A percentile compares a stretch with the other conserved stretches of the same genome.
Conservation (phyloP, 768 basidiomycete species). For the Mycena crocata region DNA sequence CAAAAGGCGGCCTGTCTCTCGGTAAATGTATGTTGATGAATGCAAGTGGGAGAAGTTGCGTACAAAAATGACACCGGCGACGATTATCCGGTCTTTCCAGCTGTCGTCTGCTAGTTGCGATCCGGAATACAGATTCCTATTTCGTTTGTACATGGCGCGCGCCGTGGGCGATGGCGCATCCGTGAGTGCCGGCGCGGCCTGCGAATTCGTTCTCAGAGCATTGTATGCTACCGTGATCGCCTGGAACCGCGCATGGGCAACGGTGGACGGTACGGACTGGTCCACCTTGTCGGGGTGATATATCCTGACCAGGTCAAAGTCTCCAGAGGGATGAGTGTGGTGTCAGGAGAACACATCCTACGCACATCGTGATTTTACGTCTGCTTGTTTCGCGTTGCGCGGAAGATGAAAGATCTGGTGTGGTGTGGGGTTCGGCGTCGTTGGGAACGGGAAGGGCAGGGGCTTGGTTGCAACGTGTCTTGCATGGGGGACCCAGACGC, state of each 20-base stretch:
- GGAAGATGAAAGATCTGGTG: conserved; percentile 76
- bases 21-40: background rate
- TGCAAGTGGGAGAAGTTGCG: conserved; percentile 31
- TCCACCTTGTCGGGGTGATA: conserved; percentile 81
- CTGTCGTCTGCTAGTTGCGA: conserved; percentile 61
- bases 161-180: conserved; percentile 55
- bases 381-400: conserved; percentile 58
- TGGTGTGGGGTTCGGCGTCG: conserved; percentile 62
- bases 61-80: conserved; percentile 67
- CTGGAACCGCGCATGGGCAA: conserved; percentile 74
- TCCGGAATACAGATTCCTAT: conserved; percentile 60
- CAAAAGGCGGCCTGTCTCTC: conserved; percentile 25
- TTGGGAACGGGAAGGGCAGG: conserved; percentile 58
- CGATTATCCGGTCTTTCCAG: conserved; percentile 73
- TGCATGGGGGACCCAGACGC: background rate
- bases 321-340: conserved; percentile 48
- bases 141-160: conserved; percentile 54
- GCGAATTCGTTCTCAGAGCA: conserved; percentile 60
- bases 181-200: conserved; percentile 31
- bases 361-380: conserved; percentile 71
- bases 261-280: conserved; percentile 53
- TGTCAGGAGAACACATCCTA: conserved; percentile 23
- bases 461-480: conserved; percentile 17
- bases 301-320: conserved; percentile 82
- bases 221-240: conserved; percentile 79